These are phyloP conservation scores for Spiraea crenata DNA, from an alignment of 331 rosid genomes.

Conservation along the genomic window DNA sequence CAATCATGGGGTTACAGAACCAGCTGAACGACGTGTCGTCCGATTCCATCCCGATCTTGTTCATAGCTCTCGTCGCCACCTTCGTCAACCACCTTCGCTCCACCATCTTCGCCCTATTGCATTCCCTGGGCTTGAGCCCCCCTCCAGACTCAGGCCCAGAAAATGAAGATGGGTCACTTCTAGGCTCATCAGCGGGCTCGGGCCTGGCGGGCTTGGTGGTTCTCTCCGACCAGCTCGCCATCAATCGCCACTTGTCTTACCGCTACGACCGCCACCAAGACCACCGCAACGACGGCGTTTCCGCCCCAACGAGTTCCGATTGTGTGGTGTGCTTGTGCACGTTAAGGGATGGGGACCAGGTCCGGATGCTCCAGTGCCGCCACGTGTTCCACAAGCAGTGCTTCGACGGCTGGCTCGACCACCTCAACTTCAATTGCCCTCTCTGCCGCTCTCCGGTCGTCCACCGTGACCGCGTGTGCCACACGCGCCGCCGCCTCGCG, in stretches of 20 bases:
- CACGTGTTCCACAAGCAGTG: slow-evolving; percentile 81
- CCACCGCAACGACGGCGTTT: neutral
- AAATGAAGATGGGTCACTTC: slow-evolving; percentile 36
- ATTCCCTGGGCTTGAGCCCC: slow-evolving; percentile 38
- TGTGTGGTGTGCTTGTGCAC: slow-evolving; percentile 67
- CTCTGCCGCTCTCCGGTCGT: slow-evolving; percentile 67
- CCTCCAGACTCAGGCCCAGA: slow-evolving; percentile 26
- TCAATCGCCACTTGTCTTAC: slow-evolving; percentile 45
- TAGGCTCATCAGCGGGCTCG: slow-evolving; percentile 53
- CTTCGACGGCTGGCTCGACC: slow-evolving; percentile 78
- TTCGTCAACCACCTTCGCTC: slow-evolving; percentile 58
- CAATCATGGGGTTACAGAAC: slow-evolving; percentile 62
- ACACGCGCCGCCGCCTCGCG: slow-evolving; percentile 50
- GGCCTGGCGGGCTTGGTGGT: slow-evolving; percentile 61
- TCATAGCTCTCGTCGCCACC: slow-evolving; percentile 57
- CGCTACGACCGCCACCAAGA: slow-evolving; percentile 2
- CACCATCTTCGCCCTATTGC: slow-evolving; percentile 35
- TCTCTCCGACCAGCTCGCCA: slow-evolving; percentile 76
- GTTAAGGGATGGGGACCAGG: slow-evolving; percentile 56
- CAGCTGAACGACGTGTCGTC: slow-evolving; percentile 80
- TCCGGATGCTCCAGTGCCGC: slow-evolving; percentile 68
- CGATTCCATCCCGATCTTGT: slow-evolving; percentile 71
- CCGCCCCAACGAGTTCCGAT: slow-evolving; percentile 1
- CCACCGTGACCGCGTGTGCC: slow-evolving; percentile 44
- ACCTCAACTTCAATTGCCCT: slow-evolving; percentile 78